These are phyloP conservation scores for Suillus bovinus DNA, from an alignment of 768 basidiomycete genomes.

Conservation along the genomic window DNA sequence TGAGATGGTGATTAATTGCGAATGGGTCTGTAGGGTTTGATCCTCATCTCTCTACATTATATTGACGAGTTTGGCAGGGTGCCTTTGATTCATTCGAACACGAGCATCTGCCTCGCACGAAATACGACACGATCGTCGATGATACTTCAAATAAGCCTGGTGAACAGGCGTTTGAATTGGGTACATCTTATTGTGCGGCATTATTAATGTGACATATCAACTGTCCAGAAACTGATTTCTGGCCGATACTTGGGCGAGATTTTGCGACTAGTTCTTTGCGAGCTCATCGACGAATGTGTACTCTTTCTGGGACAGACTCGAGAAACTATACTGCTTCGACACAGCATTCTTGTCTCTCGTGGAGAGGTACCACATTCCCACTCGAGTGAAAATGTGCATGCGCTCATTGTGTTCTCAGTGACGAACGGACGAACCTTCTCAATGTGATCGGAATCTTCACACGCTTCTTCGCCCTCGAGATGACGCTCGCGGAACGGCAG, in stretches of 20 bases:
- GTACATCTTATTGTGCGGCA: conserved; percentile 12
- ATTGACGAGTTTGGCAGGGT: conserved; percentile 52
- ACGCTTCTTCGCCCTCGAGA: conserved; percentile 96
- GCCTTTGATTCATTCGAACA: conserved; percentile 97
- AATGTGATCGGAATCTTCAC: conserved; percentile 97
- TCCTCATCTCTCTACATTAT: background rate
- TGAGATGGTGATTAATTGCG: conserved; percentile 95
- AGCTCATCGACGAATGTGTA: conserved; percentile 95
- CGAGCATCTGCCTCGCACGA: conserved; percentile 91
- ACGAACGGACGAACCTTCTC: conserved; percentile 94
- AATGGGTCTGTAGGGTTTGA: conserved; percentile 70
- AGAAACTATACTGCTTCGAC: conserved; percentile 89
- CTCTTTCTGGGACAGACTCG: conserved; percentile 96
- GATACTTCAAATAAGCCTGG: conserved; percentile 95
- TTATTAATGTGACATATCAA: background rate
- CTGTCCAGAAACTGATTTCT: conserved; percentile 83
- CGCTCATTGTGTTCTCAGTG: conserved; percentile 45
- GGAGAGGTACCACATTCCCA: conserved; percentile 66
- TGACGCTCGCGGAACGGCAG: conserved; percentile 92
- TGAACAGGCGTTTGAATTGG: conserved; percentile 90
- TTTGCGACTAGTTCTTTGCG: conserved; percentile 89
- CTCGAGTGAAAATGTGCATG: background rate
- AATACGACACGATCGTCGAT: conserved; percentile 92
- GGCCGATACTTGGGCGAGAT: conserved; percentile 97
- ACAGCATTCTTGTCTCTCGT: conserved; percentile 97